Percentiles rank a stretch among this genome's conserved stretches.
Conservation (phyloP, 2,329 filamentous ascomycete species). For the Neofusicoccum cordaticola region DNA sequence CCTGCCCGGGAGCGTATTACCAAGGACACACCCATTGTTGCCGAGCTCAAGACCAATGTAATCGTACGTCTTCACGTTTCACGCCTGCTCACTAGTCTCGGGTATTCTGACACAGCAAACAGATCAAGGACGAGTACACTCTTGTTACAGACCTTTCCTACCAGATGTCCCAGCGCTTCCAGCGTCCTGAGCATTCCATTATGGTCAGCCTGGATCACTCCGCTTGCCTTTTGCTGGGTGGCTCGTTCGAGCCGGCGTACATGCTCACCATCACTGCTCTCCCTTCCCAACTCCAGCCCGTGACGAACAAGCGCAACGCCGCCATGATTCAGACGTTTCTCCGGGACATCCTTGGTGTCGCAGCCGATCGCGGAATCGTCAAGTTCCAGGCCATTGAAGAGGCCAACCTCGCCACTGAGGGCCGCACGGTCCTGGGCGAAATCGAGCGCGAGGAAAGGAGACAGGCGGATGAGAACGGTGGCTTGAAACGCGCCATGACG, state of each 20-base stretch:
- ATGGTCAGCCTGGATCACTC: constrained; percentile 75
- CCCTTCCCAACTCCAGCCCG: constrained; percentile 64
- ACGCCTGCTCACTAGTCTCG: not conserved
- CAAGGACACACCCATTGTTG: constrained; percentile 48
- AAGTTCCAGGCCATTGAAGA: constrained; percentile 69
- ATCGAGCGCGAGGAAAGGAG: constrained; percentile 58
- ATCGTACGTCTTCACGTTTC: constrained; percentile 40
- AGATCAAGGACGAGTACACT: constrained; percentile 73
- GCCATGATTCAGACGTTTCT: constrained; percentile 74
- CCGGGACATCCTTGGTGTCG: constrained; percentile 66
- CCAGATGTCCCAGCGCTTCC: constrained; percentile 71
- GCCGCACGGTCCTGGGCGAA: constrained; percentile 66
- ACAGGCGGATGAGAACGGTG: constrained; percentile 40
- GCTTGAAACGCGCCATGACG: constrained; percentile 42
- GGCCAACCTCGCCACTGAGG: constrained; percentile 68
- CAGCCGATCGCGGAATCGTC: constrained; percentile 65
- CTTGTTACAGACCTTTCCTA: constrained; percentile 72
- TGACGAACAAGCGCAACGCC: constrained; percentile 78
- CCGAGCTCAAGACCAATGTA: constrained; percentile 50
- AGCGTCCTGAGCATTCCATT: constrained; percentile 69
- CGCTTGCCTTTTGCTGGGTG: constrained; percentile 70
- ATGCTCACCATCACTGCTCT: constrained; percentile 71
- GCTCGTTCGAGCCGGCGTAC: constrained; percentile 76
- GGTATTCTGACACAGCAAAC: constrained; percentile 23
- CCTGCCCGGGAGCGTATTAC: constrained; percentile 41